phyloP scores from a whole-genome alignment of 1,284 basidiomycete genomes.

The Ustilago xerochloae region DNA sequence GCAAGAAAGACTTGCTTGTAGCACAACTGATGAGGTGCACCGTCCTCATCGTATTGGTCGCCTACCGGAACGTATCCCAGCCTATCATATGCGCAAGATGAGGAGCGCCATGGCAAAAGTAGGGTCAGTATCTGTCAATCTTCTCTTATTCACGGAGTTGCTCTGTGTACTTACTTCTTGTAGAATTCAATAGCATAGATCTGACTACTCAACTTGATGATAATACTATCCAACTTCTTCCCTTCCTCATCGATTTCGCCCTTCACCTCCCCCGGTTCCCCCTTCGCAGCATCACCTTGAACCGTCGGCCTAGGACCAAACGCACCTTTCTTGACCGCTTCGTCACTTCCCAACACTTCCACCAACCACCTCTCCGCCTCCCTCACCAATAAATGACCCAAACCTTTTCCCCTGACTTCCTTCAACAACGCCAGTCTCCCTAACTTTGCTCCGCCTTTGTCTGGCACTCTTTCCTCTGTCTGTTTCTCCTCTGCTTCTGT shows the following conservation, averaged over 20 bases:
- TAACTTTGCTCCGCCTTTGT: conserved; percentile 41
- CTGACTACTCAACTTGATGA: conserved; percentile 54
- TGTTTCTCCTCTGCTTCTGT: conserved; percentile 24
- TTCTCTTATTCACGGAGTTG: neutral
- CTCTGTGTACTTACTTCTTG: conserved; percentile 26
- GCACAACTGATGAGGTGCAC: conserved; percentile 44
- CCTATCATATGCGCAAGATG: conserved; percentile 1
- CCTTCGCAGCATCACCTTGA: neutral
- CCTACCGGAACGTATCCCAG: conserved; percentile 40
- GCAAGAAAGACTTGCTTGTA: conserved; percentile 35
- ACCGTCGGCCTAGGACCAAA: conserved; percentile 28
- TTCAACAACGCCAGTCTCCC: conserved; percentile 40
- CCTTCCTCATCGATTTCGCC: neutral
- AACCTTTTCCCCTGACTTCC: conserved; percentile 40
- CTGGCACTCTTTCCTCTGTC: conserved; percentile 10
- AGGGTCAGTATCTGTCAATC: neutral
- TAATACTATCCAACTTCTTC: conserved; percentile 29
- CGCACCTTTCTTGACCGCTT: conserved; percentile 24
- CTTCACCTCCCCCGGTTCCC: neutral
- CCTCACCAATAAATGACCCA: conserved; percentile 32
- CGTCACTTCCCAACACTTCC: neutral
- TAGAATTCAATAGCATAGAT: conserved; percentile 41
- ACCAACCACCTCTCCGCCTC: conserved; percentile 40
- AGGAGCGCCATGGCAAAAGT: no score
- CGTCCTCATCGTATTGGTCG: conserved; percentile 43